Conservation (phyloP, 2,329 filamentous ascomycete genomes). For the Dactylellina haptotyla region DNA sequence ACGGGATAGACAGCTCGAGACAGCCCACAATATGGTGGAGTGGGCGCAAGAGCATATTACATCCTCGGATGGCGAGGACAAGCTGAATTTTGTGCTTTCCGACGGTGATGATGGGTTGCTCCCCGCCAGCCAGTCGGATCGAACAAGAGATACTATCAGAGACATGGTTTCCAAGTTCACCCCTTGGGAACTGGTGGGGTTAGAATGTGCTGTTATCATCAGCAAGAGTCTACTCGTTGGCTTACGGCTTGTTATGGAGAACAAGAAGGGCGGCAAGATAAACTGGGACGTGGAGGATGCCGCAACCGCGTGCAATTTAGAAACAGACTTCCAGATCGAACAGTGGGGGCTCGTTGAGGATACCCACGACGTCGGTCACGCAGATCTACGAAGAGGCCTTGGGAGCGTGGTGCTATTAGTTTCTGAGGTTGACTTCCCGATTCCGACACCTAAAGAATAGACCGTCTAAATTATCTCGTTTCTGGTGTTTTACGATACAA, state of each 20-base stretch:
- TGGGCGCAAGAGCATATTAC: conserved; percentile 79
- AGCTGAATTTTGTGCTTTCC: conserved; percentile 72
- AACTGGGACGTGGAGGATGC: conserved; percentile 85
- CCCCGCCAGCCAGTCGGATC: conserved; percentile 75
- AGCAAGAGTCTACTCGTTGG: conserved; percentile 86
- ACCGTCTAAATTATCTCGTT: background rate
- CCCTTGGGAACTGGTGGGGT: conserved; percentile 82
- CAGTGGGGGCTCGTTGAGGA: conserved; percentile 98
- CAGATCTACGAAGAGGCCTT: conserved; percentile 86
- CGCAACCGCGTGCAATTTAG: conserved; percentile 77
- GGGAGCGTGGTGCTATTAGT: conserved; percentile 87
- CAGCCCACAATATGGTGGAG: conserved; percentile 75
- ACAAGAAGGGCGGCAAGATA: conserved; percentile 70
- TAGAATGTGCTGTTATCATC: conserved; percentile 84
- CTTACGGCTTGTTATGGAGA: conserved; percentile 81
- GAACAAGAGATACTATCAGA: conserved; percentile 79
- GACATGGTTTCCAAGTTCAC: conserved; percentile 79
- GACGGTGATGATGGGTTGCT: conserved; percentile 76
- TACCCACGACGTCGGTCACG: conserved; percentile 94
- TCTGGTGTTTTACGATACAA: background rate
- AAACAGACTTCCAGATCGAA: conserved; percentile 88
- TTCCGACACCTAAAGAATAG: conserved; percentile 57
- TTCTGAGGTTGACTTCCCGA: conserved; percentile 64
- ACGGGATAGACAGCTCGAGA: conserved; percentile 75
- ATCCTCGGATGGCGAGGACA: conserved; percentile 78